Base-by-base conservation (phyloP, 306 rosid species). In the Ormosia emarginata region DNA sequence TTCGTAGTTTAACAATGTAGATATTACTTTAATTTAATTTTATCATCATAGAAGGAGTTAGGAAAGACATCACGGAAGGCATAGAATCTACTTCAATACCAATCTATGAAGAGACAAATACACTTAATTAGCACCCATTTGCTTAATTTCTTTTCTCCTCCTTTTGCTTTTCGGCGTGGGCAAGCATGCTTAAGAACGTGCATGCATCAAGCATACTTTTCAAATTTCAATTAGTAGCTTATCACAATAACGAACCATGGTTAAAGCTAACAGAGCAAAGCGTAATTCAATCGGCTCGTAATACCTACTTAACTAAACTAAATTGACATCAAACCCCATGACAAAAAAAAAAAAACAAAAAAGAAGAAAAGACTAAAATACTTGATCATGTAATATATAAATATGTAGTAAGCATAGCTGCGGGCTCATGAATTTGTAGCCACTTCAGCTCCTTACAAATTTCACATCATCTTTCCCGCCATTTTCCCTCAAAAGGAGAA, bases 361-460 rank as follows among this genome's bases (percentile, higher is more conserved):
- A 11, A 55, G 2, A 71, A 7, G 41, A 58, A 12, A 11, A 39
- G 8, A 3, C n/a, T 10, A 2, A 53, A 61, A 58, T 33, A 67
- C 44, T 40, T 59, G 49, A 69, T 10, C 8, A 32, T 67, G 3
- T 39, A 18, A 33, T 29, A 32, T 58, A 63, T 30, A 33, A 24
- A 29, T 49, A 66, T 71, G 24, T 57, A 77, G 32, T 8, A 80
- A 77, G 3, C 62, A 82, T 68, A 84, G 94, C 94, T 74, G 97
- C 93, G 97, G 97, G 97, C 97, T 82, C 77, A 71, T 18, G 24
- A 72, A 81, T 68, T 81, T 74, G 82, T 67, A 85, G 94, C 92
- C 97, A 82, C 97, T 85, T 90, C 94, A 92, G 91, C 92, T 59
- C 66, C 82, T 71, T 78, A 71, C 82, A 85, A 36, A 37, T 64